A percentile compares a stretch with the other conserved stretches of the same genome.
Conservation (phyloP, 2,329 filamentous ascomycete species). For the Hypoxylon sp. region DNA sequence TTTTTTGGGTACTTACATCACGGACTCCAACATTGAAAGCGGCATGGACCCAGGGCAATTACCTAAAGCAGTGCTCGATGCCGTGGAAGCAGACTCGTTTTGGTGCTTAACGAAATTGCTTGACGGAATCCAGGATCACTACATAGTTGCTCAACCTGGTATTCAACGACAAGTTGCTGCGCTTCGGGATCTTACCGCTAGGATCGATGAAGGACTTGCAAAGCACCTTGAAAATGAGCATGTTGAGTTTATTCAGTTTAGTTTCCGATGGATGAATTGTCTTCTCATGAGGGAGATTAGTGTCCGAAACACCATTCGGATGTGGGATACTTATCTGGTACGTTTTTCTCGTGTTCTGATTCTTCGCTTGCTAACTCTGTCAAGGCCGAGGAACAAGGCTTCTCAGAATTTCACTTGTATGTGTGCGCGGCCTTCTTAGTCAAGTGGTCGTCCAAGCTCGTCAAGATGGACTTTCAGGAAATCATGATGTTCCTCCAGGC, state of each 20-base stretch:
- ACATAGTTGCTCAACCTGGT: conserved; percentile 96
- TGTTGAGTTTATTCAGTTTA: conserved; percentile 99
- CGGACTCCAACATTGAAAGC: conserved; percentile 90
- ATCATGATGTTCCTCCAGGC: conserved; percentile 99
- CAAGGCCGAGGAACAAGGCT: conserved; percentile 97
- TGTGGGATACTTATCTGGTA: conserved; percentile 99
- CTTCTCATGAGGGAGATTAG: conserved; percentile 97
- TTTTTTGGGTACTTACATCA: conserved; percentile 93
- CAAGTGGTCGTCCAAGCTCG: conserved; percentile 95
- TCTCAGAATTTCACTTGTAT: conserved; percentile 98
- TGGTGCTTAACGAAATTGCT: conserved; percentile 98
- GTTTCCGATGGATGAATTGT: conserved; percentile 99
- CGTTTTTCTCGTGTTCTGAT: conserved; percentile 52
- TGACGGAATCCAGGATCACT: conserved; percentile 99
- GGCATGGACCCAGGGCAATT: conserved; percentile 98
- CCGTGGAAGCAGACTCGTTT: conserved; percentile 97
- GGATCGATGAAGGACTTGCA: conserved; percentile 87
- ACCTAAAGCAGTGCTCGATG: conserved; percentile 90
- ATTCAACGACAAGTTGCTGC: conserved; percentile 95
- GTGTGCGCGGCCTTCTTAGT: conserved; percentile 98
- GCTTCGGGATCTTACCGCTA: conserved; percentile 87
- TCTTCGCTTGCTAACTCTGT: conserved; percentile 28
- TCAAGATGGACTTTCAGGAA: conserved; percentile 98
- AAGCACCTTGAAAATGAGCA: conserved; percentile 92
- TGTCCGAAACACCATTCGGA: conserved; percentile 95